These are phyloP conservation scores for Lophiostoma macrostomum DNA, from an alignment of 495 filamentous ascomycete species.

Conservation along the genomic window DNA sequence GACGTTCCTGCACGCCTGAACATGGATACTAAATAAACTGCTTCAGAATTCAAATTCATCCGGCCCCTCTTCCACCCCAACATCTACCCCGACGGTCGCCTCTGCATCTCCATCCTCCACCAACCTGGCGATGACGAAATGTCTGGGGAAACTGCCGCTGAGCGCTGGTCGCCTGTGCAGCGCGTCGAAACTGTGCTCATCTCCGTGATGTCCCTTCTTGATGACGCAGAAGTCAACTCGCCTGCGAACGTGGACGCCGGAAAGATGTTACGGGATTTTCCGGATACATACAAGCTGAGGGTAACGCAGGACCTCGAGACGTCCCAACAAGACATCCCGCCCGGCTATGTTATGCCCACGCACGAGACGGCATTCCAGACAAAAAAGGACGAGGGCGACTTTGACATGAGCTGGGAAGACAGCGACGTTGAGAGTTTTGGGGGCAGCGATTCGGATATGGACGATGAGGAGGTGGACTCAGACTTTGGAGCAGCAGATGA, in stretches of 20 bases:
- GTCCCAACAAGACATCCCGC: slow-evolving; percentile 76
- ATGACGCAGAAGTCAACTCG: slow-evolving; percentile 88
- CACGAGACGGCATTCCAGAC: slow-evolving; percentile 59
- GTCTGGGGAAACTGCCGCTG: slow-evolving; percentile 82
- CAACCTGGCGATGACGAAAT: slow-evolving; percentile 85
- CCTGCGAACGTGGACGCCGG: slow-evolving; percentile 94
- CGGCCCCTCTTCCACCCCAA: slow-evolving; percentile 88
- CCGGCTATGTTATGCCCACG: slow-evolving; percentile 78
- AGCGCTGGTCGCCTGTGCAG: slow-evolving; percentile 92
- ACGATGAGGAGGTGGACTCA: slow-evolving; percentile 31
- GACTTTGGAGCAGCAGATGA: slow-evolving; percentile 37
- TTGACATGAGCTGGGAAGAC: slow-evolving; percentile 42
- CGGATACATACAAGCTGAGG: slow-evolving; percentile 61
- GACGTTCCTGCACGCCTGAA: too few species aligned
- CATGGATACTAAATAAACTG: neutral
- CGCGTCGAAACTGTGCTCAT: slow-evolving; percentile 91
- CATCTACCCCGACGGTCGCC: slow-evolving; percentile 81
- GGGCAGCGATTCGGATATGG: slow-evolving; percentile 60
- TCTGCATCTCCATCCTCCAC: slow-evolving; percentile 97
- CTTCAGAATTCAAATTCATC: slow-evolving; percentile 73
- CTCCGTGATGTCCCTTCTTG: slow-evolving; percentile 87
- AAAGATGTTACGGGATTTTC: slow-evolving; percentile 74
- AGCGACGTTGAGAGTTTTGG: slow-evolving; percentile 34
- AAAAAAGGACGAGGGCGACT: slow-evolving; percentile 70
- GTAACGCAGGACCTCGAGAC: slow-evolving; percentile 68